phyloP scores from a whole-genome alignment of 805 yeast genomes.

The Metschnikowia dekortorum region DNA sequence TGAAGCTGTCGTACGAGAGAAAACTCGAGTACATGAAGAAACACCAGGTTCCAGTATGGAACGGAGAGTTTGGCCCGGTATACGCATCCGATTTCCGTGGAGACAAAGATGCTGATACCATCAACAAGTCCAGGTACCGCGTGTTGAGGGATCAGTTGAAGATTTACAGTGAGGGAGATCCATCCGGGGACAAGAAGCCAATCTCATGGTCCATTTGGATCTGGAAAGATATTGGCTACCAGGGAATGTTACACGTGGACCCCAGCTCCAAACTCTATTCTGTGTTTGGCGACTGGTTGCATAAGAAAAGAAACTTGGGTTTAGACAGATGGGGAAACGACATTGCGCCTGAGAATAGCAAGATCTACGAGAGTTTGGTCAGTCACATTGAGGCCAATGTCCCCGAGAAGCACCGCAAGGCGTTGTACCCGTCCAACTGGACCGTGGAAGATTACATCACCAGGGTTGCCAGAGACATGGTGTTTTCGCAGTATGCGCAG shows the following conservation, averaged over 20 bases:
- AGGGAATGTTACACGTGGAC: constrained; percentile 45
- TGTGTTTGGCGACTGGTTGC: constrained; percentile 39
- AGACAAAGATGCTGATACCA: constrained; percentile 32
- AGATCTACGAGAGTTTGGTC: constrained; percentile 33
- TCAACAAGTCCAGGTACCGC: constrained; percentile 37
- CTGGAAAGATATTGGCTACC: constrained; percentile 50
- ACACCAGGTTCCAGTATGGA: constrained; percentile 47
- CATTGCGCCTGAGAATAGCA: constrained; percentile 35
- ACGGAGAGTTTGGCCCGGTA: constrained; percentile 52
- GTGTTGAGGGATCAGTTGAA: constrained; percentile 44
- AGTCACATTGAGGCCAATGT: constrained; percentile 35
- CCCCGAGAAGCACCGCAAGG: constrained; percentile 38
- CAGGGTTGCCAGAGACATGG: constrained; percentile 40
- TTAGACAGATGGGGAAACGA: constrained; percentile 50
- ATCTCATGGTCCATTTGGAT: constrained; percentile 52
- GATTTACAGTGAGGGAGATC: constrained; percentile 43
- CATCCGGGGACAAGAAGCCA: constrained; percentile 43
- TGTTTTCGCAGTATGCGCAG: constrained; percentile 40
- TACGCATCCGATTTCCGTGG: constrained; percentile 42
- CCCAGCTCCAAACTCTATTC: constrained; percentile 42
- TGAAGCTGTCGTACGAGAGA: constrained; percentile 37
- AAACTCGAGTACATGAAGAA: constrained; percentile 41
- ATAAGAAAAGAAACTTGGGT: constrained; percentile 42
- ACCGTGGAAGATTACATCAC: constrained; percentile 33
- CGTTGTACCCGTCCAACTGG: constrained; percentile 41